These are phyloP conservation scores for Fusarium haematococcum DNA, from an alignment of 2,329 filamentous ascomycete genomes.

Conservation along the genomic window DNA sequence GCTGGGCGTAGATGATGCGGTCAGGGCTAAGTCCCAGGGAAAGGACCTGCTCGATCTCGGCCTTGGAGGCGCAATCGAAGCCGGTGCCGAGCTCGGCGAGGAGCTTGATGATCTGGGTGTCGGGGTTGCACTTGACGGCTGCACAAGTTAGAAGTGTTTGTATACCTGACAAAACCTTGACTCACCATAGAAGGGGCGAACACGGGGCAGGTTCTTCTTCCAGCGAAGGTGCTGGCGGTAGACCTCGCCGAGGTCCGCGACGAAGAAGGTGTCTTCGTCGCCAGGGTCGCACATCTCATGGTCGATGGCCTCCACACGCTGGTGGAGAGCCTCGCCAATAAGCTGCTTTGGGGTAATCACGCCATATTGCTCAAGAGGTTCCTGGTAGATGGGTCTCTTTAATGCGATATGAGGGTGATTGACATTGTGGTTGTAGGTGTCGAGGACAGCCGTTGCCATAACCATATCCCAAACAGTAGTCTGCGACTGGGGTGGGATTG, in stretches of 20 bases:
- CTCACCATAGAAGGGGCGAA: slow-evolving; percentile 96
- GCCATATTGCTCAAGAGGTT: slow-evolving; percentile 56
- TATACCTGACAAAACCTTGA: neutral
- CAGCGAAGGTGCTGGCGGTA: slow-evolving; percentile 98
- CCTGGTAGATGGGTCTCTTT: slow-evolving; percentile 57
- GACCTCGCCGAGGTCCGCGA: slow-evolving; percentile 96
- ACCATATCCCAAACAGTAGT: slow-evolving; percentile 67
- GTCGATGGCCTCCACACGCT: slow-evolving; percentile 86
- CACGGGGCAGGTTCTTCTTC: slow-evolving; percentile 92
- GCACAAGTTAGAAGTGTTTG: slow-evolving; percentile 18
- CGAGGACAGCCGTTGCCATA: slow-evolving; percentile 72
- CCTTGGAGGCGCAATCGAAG: slow-evolving; percentile 98
- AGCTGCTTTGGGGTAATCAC: slow-evolving; percentile 75
- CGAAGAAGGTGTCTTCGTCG: slow-evolving; percentile 98
- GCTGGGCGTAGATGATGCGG: slow-evolving; percentile 98
- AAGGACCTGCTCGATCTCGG: slow-evolving; percentile 93
- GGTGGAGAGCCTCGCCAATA: slow-evolving; percentile 88
- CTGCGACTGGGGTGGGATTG: slow-evolving; percentile 28
- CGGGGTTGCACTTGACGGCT: slow-evolving; percentile 99
- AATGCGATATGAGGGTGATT: slow-evolving; percentile 61
- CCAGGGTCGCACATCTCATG: slow-evolving; percentile 89
- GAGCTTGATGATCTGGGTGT: slow-evolving; percentile 87
- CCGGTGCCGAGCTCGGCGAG: slow-evolving; percentile 90
- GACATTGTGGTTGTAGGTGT: slow-evolving; percentile 63
- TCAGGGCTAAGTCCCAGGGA: slow-evolving; percentile 84